phyloP scores from a whole-genome alignment of 768 basidiomycete genomes.

The Leccinum obscurum region DNA sequence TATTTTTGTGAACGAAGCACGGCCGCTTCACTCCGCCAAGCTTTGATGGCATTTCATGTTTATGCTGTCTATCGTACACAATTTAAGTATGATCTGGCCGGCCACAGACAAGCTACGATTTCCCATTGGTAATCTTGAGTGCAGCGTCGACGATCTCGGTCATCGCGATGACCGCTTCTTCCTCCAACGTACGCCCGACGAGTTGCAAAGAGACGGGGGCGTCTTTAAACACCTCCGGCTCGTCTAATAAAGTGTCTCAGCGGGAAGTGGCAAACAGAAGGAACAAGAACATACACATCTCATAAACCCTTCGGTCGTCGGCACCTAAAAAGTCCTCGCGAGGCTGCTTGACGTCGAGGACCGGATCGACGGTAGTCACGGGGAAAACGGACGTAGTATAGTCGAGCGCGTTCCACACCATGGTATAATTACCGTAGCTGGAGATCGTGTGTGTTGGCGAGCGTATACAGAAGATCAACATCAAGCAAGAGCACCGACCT shows the following conservation, averaged over 20 bases:
- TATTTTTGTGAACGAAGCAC: too few species aligned
- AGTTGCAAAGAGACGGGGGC: conserved; percentile 68
- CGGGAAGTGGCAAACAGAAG: background rate
- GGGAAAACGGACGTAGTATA: conserved; percentile 64
- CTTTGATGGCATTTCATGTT: conserved; percentile 18
- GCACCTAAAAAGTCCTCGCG: conserved; percentile 47
- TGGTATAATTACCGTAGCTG: conserved; percentile 55
- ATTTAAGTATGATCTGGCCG: background rate
- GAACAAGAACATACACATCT: conserved; percentile 43
- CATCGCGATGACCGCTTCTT: conserved; percentile 73
- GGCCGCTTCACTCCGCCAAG: conserved; percentile 13
- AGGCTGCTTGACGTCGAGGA: conserved; percentile 48
- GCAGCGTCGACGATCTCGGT: conserved; percentile 63
- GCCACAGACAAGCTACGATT: background rate
- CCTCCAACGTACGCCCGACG: conserved; percentile 68
- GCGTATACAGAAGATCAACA: background rate
- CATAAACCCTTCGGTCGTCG: conserved; percentile 49
- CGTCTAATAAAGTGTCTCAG: conserved; percentile 41
- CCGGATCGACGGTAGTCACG: conserved; percentile 57
- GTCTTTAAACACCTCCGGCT: conserved; percentile 54
- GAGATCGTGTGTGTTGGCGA: background rate
- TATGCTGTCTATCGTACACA: conserved; percentile 1
- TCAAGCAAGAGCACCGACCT: conserved; percentile 36
- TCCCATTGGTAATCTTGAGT: conserved; percentile 32
- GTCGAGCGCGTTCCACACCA: conserved; percentile 69